A percentile compares a stretch with the other conserved stretches of the same genome.
Evolutionary conservation across 805 yeast species (phyloP).

Genomic region (Cyberlindnera euphorbiae): DNA sequence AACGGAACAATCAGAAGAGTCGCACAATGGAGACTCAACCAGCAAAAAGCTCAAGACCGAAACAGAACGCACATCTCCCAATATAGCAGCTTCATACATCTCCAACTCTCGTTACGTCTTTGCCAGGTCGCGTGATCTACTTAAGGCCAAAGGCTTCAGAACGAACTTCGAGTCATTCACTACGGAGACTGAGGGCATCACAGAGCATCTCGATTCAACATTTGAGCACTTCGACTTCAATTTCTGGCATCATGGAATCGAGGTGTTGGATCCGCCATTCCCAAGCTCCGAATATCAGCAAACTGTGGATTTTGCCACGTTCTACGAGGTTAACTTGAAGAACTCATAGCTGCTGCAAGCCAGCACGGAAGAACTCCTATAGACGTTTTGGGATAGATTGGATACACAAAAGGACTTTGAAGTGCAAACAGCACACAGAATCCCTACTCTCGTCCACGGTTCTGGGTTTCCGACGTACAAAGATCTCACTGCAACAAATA

Average conservation of each 20-base stretch:
- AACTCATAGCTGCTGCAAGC: background rate
- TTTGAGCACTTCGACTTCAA: constrained; percentile 38
- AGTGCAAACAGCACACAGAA: constrained; percentile 32
- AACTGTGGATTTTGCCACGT: constrained; percentile 46
- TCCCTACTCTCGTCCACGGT: constrained; percentile 35
- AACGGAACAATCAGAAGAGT: background rate
- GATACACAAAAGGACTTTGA: constrained; percentile 32
- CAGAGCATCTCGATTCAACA: constrained; percentile 30
- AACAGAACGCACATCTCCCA: too few relatives aligned
- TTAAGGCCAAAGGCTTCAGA: constrained; percentile 47
- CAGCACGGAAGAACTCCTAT: constrained; percentile 19
- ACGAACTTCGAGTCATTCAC: constrained; percentile 45
- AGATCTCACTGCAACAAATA: constrained; percentile 17
- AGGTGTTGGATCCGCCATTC: constrained; percentile 34
- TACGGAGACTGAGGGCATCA: constrained; percentile 37
- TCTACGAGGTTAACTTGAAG: constrained; percentile 53
- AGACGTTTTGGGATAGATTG: constrained; percentile 14
- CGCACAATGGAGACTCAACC: background rate
- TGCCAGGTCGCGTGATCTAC: constrained; percentile 40
- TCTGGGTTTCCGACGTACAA: constrained; percentile 31
- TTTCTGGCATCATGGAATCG: constrained; percentile 39
- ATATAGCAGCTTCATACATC: constrained; percentile 37
- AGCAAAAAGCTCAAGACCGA: background rate
- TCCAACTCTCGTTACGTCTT: constrained; percentile 42
- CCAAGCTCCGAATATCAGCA: constrained; percentile 42